These are phyloP conservation scores for Ambispora gerdemannii DNA, from an alignment of 192 early-diverging fungal genomes.

Conservation along the genomic window DNA sequence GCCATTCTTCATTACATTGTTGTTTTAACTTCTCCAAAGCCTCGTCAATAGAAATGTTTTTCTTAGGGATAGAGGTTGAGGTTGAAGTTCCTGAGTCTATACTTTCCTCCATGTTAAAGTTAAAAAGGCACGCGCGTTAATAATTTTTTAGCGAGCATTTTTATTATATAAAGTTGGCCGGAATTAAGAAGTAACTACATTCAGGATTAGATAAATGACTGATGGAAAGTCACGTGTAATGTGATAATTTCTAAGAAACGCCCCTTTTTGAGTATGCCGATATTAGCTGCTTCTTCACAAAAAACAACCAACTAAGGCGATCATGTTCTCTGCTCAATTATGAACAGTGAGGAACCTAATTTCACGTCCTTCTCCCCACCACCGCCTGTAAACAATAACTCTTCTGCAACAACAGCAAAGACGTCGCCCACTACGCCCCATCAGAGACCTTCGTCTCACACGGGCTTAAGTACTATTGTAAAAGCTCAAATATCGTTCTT, in stretches of 20 bases:
- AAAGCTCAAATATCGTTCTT: slow-evolving; percentile 57
- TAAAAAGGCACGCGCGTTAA: too few species aligned
- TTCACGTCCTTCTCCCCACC: slow-evolving; percentile 36
- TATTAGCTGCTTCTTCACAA: background rate
- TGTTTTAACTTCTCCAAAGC: too few species aligned
- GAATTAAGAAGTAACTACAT: too few species aligned
- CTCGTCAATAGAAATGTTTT: too few species aligned
- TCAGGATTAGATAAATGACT: too few species aligned
- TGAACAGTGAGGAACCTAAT: slow-evolving; percentile 55
- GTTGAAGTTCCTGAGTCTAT: too few species aligned
- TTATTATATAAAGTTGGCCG: too few species aligned
- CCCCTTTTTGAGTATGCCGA: background rate
- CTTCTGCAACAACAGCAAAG: slow-evolving; percentile 45
- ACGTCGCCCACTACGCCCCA: slow-evolving; percentile 45
- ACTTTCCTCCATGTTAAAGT: too few species aligned
- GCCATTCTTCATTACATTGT: too few species aligned
- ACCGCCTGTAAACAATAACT: slow-evolving; percentile 36
- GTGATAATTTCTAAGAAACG: background rate
- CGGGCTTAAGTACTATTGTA: slow-evolving; percentile 52
- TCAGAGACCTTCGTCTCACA: slow-evolving; percentile 43
- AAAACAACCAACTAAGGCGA: background rate
- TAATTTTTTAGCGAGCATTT: too few species aligned
- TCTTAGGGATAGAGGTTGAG: too few species aligned
- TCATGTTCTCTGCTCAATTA: slow-evolving; percentile 50
- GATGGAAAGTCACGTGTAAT: too few species aligned